Evolutionary conservation across 106 monocot genomes (phyloP), one percentile per base, ranked within the genome.

Genomic region (Acorus calamus): DNA sequence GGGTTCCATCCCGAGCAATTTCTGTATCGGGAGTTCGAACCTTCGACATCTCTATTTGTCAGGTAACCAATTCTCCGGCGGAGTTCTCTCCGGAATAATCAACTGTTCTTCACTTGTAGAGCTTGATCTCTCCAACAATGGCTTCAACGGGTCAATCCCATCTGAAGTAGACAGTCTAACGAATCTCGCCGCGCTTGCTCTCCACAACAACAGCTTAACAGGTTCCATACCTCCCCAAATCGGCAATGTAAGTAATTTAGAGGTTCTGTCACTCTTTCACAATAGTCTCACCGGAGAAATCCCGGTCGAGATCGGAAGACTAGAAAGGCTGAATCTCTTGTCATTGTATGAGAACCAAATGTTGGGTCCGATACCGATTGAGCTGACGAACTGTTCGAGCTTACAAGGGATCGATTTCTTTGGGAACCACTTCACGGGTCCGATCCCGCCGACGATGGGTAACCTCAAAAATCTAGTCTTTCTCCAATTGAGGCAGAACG

Each of bases 401-500:
- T 61, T 96, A 65, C 74, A 85, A 67, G 84, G 87, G n/a, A 13
- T 96, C 42, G 94, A 96, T 67, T 81, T 90, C 57, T 90, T 83
- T 55, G 94, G 89, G 3, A 96, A 96, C 62, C 84, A 84, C 63
- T 90, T 96, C 74, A 63, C 69, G 0, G 90, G 90, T 2, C 41
- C 49, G 7, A 85, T 96, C 49, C 94, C 94, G 0, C 61, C 68
- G 8, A 61, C 55, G 4, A 87, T 96, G 3, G 90, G 96, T 7
- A 72, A 73, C 52, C 81, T 94, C 46, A 66, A 80, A 64, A 80
- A 89, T 11, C 71, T 94, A 4, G 73, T 82, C 3, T 65, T 86
- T 49, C 84, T 94, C 47, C 89, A 94, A 10, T 51, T 94, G 68
- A 72, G 94, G 68, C 84, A 94, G 71, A 94, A 94, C 50, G 89